Evolutionary conservation across 1,284 basidiomycete species (phyloP).

Genomic region (Leccinum proliferum): DNA sequence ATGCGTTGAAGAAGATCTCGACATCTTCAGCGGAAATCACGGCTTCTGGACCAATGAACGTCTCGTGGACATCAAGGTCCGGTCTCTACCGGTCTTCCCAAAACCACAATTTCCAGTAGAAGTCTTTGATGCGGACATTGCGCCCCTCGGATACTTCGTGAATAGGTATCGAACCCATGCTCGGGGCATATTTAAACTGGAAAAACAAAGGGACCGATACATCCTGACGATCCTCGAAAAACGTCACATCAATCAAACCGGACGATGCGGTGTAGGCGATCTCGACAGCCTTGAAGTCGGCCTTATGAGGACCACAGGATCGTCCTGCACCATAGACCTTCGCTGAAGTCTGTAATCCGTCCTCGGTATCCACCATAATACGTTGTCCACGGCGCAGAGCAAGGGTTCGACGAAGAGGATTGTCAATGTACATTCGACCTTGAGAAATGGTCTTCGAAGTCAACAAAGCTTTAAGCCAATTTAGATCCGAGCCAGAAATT

Average conservation of each 20-base stretch:
- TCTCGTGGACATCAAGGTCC: conserved; percentile 68
- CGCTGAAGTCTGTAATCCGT: conserved; percentile 50
- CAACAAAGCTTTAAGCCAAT: conserved; percentile 87
- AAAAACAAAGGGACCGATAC: conserved; percentile 78
- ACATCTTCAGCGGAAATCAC: conserved; percentile 73
- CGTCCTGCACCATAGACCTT: conserved; percentile 75
- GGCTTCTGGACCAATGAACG: conserved; percentile 81
- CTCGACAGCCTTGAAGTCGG: conserved; percentile 81
- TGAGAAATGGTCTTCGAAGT: conserved; percentile 82
- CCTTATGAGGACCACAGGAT: conserved; percentile 71
- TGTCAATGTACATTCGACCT: conserved; percentile 80
- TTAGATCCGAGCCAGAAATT: conserved; percentile 76
- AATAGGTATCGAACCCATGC: conserved; percentile 88
- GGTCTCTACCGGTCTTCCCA: conserved; percentile 78
- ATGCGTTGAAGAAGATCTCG: conserved; percentile 88
- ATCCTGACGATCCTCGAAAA: conserved; percentile 83
- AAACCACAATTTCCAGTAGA: conserved; percentile 98
- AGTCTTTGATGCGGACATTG: conserved; percentile 91
- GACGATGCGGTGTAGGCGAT: conserved; percentile 56
- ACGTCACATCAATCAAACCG: conserved; percentile 65
- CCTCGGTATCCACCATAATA: conserved; percentile 52
- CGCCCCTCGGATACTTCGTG: conserved; percentile 86
- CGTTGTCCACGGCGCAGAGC: conserved; percentile 79
- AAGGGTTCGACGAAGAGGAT: conserved; percentile 86
- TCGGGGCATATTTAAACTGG: conserved; percentile 84